Percentiles rank a stretch among this genome's conserved stretches.
These are phyloP conservation scores for Alternaria hordeiaustralica DNA, from an alignment of 2,329 filamentous ascomycete species.

Conservation along the genomic window DNA sequence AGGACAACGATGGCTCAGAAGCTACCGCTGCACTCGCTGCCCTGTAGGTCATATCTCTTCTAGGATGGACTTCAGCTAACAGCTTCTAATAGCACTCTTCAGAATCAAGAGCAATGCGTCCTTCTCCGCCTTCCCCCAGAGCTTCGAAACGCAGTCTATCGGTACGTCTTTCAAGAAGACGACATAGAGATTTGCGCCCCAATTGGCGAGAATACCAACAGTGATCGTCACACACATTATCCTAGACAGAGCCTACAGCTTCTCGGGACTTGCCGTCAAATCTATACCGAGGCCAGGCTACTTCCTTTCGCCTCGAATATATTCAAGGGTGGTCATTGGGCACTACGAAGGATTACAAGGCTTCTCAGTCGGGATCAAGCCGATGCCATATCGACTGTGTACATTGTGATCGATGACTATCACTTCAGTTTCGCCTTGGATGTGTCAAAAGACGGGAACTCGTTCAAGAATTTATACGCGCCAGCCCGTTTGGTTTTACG, in stretches of 20 bases:
- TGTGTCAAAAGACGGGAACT: not conserved
- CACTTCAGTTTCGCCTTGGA: not conserved
- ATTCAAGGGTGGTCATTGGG: not conserved
- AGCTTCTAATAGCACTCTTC: not conserved
- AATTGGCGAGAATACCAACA: not conserved
- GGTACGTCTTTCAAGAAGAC: not conserved
- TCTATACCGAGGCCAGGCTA: not conserved
- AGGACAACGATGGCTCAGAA: not conserved
- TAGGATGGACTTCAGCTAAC: not conserved
- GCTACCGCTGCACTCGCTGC: not conserved
- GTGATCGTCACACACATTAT: not conserved
- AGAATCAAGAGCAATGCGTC: not conserved
- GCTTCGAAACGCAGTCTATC: conserved; percentile 5
- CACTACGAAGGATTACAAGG: not conserved
- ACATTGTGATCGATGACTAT: not conserved
- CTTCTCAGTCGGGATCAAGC: not conserved
- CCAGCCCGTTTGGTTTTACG: not conserved
- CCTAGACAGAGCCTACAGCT: not conserved
- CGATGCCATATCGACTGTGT: not conserved
- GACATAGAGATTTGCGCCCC: not conserved
- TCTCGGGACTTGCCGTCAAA: not conserved
- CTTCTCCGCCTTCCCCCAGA: conserved; percentile 3
- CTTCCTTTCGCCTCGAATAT: not conserved
- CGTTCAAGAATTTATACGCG: not conserved
- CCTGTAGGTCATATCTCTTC: not conserved